Conservation (phyloP, 2,329 filamentous ascomycete species). For the Colletotrichum kahawae region DNA sequence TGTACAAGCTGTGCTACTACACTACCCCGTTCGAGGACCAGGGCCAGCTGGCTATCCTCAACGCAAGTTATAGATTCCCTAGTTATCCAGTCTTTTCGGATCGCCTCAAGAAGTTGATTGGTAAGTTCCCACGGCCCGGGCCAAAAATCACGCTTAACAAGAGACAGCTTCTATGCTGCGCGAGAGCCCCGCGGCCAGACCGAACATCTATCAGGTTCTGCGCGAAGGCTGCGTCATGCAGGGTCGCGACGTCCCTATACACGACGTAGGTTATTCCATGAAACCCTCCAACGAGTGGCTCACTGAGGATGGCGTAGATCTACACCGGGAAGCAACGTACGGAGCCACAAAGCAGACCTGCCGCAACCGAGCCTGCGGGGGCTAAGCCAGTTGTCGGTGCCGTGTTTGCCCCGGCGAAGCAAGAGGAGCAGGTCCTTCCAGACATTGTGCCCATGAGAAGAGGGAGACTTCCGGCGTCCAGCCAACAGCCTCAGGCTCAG, state of each 20-base stretch:
- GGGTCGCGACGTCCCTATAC: conserved; percentile 82
- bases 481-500: conserved; percentile 40
- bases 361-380: conserved; percentile 56
- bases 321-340: conserved; percentile 69
- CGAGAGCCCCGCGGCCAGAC: conserved; percentile 78
- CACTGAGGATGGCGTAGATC: conserved; percentile 58
- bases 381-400: conserved; percentile 75
- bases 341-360: conserved; percentile 61
- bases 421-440: conserved; percentile 76
- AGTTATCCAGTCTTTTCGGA: conserved; percentile 89
- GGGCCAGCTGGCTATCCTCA: conserved; percentile 95
- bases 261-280: conserved; percentile 69
- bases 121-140: conserved; percentile 47
- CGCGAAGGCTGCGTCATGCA: conserved; percentile 89
- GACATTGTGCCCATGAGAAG: conserved; percentile 94
- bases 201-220: conserved; percentile 94
- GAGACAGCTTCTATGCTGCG: conserved; percentile 81
- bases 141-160: conserved; percentile 23
- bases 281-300: conserved; percentile 20
- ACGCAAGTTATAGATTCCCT: conserved; percentile 92
- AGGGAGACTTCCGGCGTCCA: conserved; percentile 67
- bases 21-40: conserved; percentile 98
- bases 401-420: conserved; percentile 77
- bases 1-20: conserved; percentile 99
- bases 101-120: conserved; percentile 86